Evolutionary conservation across 1,139 yeast genomes (phyloP), one percentile per base, ranked within the genome.

Genomic region (Diutina mesorugosa): DNA sequence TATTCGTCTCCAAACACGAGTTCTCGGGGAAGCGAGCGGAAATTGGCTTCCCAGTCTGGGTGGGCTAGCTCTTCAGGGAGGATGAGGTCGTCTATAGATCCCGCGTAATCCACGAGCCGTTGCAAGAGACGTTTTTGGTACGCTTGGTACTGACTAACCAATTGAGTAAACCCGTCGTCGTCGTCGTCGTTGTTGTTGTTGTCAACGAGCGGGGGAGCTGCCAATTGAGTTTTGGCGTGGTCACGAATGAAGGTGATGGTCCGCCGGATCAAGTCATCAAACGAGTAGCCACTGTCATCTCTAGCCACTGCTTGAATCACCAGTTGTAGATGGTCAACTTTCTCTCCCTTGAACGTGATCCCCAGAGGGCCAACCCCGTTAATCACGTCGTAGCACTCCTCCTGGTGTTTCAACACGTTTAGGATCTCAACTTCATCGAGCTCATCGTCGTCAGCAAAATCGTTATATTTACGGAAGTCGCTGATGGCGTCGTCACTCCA

Each of bases 361-460:
- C 45, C 53, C 21, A 50, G 16, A 10, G 53, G 53, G 2, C 53
- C 69, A 14, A 67, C 55, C 3, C 69, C 72, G 56, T 64, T 65
- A 7, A 72, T 62, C 14, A 61, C 63, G 59, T 70, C 73, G 58
- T 65, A 65, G 8, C 61, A 55, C 5, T 59, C 57, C 58, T 71
- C 72, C 59, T 71, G 75, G 46, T 58, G 61, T 46, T 61, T 54
- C 8, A 70, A 61, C 32, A 64, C 57, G 9, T 61, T 58, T 1
- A 63, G 41, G 21, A 63, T 56, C 45, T 62, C 63, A 9, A 55
- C 59, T 6, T 60, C 61, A 21, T 61, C 61, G 2, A 47, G 45
- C 7, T 56, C 62, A 29, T 50, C 51, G n/a, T 57, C 62, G 6
- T 58, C 60, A 7, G 58, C 57, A 18, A 64, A 51, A 26, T 59